Conservation (phyloP, 495 filamentous ascomycete species). For the Xylaria sp. region DNA sequence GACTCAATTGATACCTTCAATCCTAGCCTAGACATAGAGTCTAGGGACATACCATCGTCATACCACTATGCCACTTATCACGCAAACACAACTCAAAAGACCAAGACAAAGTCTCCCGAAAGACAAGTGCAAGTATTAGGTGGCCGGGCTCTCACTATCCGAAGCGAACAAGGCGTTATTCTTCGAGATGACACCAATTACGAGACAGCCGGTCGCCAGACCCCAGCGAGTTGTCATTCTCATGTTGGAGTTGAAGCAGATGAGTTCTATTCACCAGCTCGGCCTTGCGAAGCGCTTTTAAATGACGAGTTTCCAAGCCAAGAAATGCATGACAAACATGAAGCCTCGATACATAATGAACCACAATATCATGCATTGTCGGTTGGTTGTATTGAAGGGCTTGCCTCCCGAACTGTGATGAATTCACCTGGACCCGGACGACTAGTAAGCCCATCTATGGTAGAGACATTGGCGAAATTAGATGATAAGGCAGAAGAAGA, state of each 20-base stretch:
- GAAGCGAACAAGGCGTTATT: conserved; percentile 42
- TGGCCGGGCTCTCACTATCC: conserved; percentile 35
- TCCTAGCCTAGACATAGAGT: conserved; percentile 38
- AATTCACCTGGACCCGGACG: neutral
- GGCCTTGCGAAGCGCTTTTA: neutral
- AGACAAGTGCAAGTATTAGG: conserved; percentile 39
- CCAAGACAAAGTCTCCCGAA: conserved; percentile 36
- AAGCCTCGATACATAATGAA: neutral
- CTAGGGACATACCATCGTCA: conserved; percentile 30
- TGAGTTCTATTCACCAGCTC: neutral
- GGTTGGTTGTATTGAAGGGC: neutral
- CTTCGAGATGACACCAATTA: conserved; percentile 35
- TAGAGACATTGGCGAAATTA: neutral
- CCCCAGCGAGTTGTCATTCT: conserved; percentile 1
- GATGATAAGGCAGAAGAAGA: conserved; percentile 3
- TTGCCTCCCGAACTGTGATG: neutral
- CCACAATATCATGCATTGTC: neutral
- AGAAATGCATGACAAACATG: neutral
- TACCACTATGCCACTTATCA: conserved; percentile 39
- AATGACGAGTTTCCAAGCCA: neutral
- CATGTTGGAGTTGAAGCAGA: neutral
- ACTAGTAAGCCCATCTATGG: neutral
- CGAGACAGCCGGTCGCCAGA: neutral
- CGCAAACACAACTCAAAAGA: conserved; percentile 33
- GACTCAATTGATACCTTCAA: conserved; percentile 44